Evolutionary conservation across 768 basidiomycete species (phyloP), one percentile per base, ranked within the genome.

Genomic region (Boletus patriciae): DNA sequence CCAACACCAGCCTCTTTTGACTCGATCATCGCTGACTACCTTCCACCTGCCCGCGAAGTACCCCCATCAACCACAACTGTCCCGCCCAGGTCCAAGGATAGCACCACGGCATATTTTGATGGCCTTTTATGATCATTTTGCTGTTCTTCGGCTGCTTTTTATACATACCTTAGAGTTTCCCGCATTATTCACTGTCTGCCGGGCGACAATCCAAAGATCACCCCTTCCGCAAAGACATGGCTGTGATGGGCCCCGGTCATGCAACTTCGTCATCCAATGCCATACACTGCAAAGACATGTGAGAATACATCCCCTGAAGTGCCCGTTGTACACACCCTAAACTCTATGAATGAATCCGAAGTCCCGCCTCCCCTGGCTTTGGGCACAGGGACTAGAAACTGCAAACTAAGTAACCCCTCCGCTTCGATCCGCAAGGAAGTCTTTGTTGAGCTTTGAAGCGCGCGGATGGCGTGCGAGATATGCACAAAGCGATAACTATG

Each of bases 391-490:
- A 97, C 94, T 62, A 97, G 78, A 71, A 97, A 91, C 65, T 98
- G 96, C 57, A 98, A 73, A 64, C 91, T 92, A 37, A 98, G 75
- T 43, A 94, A 72, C 0, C 96, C 96, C 50, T 85, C 82, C 21
- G 81, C 78, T 62, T 95, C 91, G 21, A 97, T 93, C 34, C 94
- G 81, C 43, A 98, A 71, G 0, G 93, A 95, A 3, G 94, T 91
- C 67, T 97, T 97, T 23, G 85, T 85, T 0, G 93, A 94, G 53
- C 79, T 85, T 56, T 90, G 86, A 50, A 98, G 72, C 9, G 95
- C 94, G 3, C 86, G 81, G 43, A 85, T 69, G 2, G 90, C 83
- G 43, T 84, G 80, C 13, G 81, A 70, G 50, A 98, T 86, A 64
- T 93, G 90, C n/a, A 77, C 73, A 57, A 91, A 88, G 33, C 86